phyloP scores from a whole-genome alignment of 345 rosid genomes.

The Lepidium aucheri region DNA sequence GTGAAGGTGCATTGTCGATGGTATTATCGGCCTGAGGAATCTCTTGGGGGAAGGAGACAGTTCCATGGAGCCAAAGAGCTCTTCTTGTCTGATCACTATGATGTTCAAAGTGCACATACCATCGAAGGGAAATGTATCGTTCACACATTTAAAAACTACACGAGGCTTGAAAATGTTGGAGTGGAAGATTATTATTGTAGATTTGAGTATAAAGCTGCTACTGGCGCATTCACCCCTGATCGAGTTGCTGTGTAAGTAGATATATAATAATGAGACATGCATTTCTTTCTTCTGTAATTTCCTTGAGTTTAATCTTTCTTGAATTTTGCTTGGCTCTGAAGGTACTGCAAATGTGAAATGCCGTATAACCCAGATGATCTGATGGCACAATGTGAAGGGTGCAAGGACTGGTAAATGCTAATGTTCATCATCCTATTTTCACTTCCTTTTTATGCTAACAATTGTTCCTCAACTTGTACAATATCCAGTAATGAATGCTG shows the following conservation, averaged over 20 bases:
- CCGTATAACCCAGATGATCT: constrained; percentile 91
- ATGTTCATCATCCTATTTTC: not conserved
- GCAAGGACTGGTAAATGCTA: constrained; percentile 82
- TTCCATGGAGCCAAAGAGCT: constrained; percentile 92
- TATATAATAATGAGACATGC: not conserved
- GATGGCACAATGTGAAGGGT: constrained; percentile 89
- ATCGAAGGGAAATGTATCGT: constrained; percentile 82
- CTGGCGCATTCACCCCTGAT: constrained; percentile 77
- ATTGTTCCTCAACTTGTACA: not conserved
- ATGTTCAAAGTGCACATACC: constrained; percentile 73
- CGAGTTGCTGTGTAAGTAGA: constrained; percentile 85
- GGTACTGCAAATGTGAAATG: constrained; percentile 94
- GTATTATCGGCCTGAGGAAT: constrained; percentile 89
- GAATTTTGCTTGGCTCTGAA: constrained; percentile 25
- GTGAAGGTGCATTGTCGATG: constrained; percentile 72
- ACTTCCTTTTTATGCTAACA: not conserved
- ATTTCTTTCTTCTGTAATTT: not conserved
- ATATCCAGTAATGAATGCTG: no score
- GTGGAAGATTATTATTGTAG: constrained; percentile 78
- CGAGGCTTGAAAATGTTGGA: constrained; percentile 69
- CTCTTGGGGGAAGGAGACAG: constrained; percentile 75
- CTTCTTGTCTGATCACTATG: constrained; percentile 76
- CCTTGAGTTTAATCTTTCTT: constrained; percentile 2
- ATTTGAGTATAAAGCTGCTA: constrained; percentile 79
- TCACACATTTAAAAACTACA: constrained; percentile 68